phyloP scores from a whole-genome alignment of 768 basidiomycete genomes.

The Baorangia bicolor region DNA sequence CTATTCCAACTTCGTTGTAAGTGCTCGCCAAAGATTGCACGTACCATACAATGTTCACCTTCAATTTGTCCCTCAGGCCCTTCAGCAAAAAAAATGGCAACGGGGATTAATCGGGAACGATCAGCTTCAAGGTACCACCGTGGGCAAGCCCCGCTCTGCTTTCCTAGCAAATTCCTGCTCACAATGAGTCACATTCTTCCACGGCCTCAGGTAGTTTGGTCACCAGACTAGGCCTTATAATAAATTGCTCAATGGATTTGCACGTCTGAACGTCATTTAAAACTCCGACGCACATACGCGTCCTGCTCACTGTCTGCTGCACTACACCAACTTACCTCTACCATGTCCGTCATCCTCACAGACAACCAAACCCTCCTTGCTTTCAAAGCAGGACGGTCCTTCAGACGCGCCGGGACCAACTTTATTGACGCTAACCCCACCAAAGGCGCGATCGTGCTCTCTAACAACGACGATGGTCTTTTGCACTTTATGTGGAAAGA shows the following conservation, averaged over 20 bases:
- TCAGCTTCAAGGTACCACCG: too few relatives aligned
- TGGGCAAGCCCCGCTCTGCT: too few relatives aligned
- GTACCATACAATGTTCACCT: neutral
- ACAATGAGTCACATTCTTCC: too few relatives aligned
- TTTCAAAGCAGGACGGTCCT: slow-evolving; percentile 73
- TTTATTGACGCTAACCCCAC: slow-evolving; percentile 63
- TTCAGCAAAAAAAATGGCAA: neutral
- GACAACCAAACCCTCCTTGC: slow-evolving; percentile 38
- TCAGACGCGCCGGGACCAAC: slow-evolving; percentile 64
- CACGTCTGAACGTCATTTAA: too few relatives aligned
- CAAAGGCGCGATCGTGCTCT: slow-evolving; percentile 73
- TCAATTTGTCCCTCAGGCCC: neutral
- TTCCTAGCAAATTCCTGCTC: too few relatives aligned
- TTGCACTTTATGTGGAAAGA: slow-evolving; percentile 83
- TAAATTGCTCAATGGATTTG: too few relatives aligned
- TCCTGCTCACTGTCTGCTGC: neutral
- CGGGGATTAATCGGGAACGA: too few relatives aligned
- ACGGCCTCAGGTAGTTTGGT: too few relatives aligned
- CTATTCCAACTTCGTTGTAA: neutral
- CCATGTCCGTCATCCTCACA: slow-evolving; percentile 29
- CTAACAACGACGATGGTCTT: slow-evolving; percentile 70
- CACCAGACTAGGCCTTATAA: too few relatives aligned
- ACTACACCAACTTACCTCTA: neutral
- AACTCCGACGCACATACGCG: slow-evolving; percentile 26
- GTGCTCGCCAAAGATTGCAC: neutral